A percentile compares a stretch with the other conserved stretches of the same genome.
Conservation (phyloP, 1,139 yeast genomes). For the Suhomyces anneliseae region DNA sequence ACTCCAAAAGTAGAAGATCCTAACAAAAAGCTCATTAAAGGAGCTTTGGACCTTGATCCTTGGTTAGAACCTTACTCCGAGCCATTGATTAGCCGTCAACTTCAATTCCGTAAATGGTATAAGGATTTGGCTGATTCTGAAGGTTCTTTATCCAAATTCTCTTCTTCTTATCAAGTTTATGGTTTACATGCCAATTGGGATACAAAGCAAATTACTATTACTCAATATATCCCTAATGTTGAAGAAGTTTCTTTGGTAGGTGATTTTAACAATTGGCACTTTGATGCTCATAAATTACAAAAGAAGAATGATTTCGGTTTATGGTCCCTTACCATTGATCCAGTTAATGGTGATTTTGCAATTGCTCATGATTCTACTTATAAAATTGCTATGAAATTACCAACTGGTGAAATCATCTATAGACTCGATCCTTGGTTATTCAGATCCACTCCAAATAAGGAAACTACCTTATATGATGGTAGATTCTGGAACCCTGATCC, state of each 20-base stretch:
- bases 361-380: constrained; percentile 81
- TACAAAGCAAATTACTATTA: constrained; percentile 57
- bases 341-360: constrained; percentile 57
- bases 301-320: constrained; percentile 63
- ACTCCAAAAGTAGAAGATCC: not conserved
- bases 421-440: constrained; percentile 88
- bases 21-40: constrained; percentile 34
- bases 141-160: constrained; percentile 50
- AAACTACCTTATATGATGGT: constrained; percentile 62
- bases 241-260: constrained; percentile 73
- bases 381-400: constrained; percentile 66
- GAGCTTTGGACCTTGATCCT: constrained; percentile 73
- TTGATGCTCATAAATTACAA: constrained; percentile 53
- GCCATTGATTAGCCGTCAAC: constrained; percentile 44
- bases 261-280: constrained; percentile 86
- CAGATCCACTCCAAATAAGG: constrained; percentile 72
- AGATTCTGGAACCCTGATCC: constrained; percentile 85
- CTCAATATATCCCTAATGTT: constrained; percentile 93
- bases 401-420: constrained; percentile 70
- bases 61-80: constrained; percentile 82
- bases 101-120: constrained; percentile 54
- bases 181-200: constrained; percentile 68
- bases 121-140: constrained; percentile 43
- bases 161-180: constrained; percentile 63
- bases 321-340: constrained; percentile 60